Evolutionary conservation across 306 rosid genomes (phyloP).

Genomic region (Rubus parviflorus): DNA sequence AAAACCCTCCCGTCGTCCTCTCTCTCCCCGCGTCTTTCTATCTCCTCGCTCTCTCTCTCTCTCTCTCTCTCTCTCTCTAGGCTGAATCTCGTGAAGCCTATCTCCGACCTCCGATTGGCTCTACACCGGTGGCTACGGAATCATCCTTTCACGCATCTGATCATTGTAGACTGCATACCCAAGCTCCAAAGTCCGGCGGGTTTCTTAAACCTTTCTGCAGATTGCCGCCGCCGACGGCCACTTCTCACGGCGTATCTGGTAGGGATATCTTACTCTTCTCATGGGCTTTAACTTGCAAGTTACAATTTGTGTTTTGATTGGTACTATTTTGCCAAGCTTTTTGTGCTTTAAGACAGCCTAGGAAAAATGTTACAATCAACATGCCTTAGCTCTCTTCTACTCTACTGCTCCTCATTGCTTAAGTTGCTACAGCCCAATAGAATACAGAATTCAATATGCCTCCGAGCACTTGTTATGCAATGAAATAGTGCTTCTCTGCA

Average conservation of each 20-base stretch:
- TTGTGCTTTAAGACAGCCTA: not conserved
- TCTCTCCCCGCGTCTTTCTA: not conserved
- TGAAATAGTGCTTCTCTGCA: not conserved
- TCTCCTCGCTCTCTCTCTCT: constrained; percentile 6
- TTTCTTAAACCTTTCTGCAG: not conserved
- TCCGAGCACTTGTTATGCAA: not conserved
- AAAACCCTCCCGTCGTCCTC: not conserved
- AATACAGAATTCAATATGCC: too few species aligned
- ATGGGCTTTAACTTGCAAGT: not conserved
- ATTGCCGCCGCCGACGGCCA: not conserved
- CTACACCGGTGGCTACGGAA: not conserved
- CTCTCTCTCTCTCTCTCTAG: not conserved
- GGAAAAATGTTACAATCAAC: not conserved
- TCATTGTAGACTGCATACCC: not conserved
- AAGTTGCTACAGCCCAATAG: not conserved
- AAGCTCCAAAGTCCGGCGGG: not conserved
- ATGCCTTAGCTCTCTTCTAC: not conserved
- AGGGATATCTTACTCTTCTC: not conserved
- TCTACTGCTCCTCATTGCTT: not conserved
- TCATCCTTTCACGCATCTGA: not conserved
- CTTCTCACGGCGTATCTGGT: not conserved
- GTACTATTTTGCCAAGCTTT: not conserved
- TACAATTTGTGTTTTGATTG: not conserved
- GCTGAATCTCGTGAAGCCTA: not conserved
- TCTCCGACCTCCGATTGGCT: not conserved